Percentiles rank a stretch among this genome's conserved stretches.
phyloP scores from a whole-genome alignment of 169 alveolate species.

The Miamiensis avidus region DNA sequence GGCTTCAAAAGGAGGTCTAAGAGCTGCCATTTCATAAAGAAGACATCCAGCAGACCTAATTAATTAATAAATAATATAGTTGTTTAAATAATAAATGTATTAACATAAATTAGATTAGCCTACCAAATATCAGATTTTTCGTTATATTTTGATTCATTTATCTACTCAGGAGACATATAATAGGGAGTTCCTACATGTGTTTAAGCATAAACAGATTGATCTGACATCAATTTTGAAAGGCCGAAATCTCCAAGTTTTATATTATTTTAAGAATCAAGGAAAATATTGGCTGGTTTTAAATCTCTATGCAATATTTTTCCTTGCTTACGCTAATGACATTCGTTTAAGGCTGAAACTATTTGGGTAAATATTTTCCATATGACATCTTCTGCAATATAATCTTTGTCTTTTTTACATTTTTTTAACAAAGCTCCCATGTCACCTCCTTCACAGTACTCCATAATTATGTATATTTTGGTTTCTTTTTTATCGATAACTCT shows the following conservation, averaged over 20 bases:
- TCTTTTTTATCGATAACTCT: slow-evolving; percentile 92
- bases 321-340: slow-evolving; percentile 92
- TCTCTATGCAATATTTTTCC: slow-evolving; percentile 95
- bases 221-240: slow-evolving; percentile 90
- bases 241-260: slow-evolving; percentile 97
- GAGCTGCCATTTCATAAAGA: slow-evolving; percentile 90
- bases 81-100: slow-evolving; percentile 45
- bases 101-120: not conserved
- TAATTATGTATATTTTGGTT: slow-evolving; percentile 92
- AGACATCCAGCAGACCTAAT: slow-evolving; percentile 89
- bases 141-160: slow-evolving; percentile 92
- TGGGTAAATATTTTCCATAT: slow-evolving; percentile 94
- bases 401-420: slow-evolving; percentile 87
- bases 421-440: slow-evolving; percentile 92
- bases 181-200: slow-evolving; percentile 97
- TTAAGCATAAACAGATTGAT: slow-evolving; percentile 91
- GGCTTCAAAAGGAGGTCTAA: slow-evolving; percentile 95
- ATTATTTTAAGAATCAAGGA: slow-evolving; percentile 85
- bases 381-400: slow-evolving; percentile 92
- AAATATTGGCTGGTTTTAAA: slow-evolving; percentile 95
- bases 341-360: slow-evolving; percentile 91
- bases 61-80: slow-evolving; percentile 29
- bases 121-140: slow-evolving; percentile 93
- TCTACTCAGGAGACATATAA: slow-evolving; percentile 97
- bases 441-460: slow-evolving; percentile 98